Percentiles rank a stretch among this genome's conserved stretches.
Conservation (phyloP, 1,284 basidiomycete species). For the Neonothopanus nambi region DNA sequence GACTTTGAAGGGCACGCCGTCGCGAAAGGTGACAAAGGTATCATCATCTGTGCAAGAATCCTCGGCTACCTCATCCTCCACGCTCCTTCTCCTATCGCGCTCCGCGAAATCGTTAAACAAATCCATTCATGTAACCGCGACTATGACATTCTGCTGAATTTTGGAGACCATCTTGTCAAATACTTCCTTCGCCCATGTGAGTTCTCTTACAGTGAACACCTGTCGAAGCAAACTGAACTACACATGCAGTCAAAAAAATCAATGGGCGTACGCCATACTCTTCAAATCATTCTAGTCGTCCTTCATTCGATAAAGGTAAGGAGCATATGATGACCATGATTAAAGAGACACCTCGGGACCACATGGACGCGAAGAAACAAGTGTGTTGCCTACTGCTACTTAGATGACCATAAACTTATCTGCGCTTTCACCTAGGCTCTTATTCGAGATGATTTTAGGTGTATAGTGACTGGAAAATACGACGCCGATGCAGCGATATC, state of each 20-base stretch:
- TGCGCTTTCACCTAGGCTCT: constrained; percentile 22
- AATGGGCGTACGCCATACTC: neutral
- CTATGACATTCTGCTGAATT: neutral
- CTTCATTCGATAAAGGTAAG: neutral
- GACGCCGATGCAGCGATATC: constrained; percentile 14
- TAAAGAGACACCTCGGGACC: neutral
- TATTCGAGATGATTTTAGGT: constrained; percentile 29
- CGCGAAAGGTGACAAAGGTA: neutral
- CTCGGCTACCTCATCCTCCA: constrained; percentile 20
- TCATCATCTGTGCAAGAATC: neutral
- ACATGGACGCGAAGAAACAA: constrained; percentile 5
- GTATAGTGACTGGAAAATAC: constrained; percentile 26
- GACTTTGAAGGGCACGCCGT: too few relatives aligned
- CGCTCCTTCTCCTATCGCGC: constrained; percentile 13
- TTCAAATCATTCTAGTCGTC: neutral
- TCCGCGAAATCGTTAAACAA: constrained; percentile 6
- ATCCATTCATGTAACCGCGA: constrained; percentile 13
- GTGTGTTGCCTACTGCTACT: neutral
- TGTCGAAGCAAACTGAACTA: neutral
- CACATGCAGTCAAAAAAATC: constrained; percentile 6
- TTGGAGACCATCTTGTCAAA: constrained; percentile 13
- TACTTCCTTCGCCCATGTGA: constrained; percentile 19
- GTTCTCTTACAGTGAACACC: neutral
- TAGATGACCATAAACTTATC: neutral
- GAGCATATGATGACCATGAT: neutral